phyloP scores from a whole-genome alignment of 2,329 filamentous ascomycete species.

The Talaromyces amestolkiae region DNA sequence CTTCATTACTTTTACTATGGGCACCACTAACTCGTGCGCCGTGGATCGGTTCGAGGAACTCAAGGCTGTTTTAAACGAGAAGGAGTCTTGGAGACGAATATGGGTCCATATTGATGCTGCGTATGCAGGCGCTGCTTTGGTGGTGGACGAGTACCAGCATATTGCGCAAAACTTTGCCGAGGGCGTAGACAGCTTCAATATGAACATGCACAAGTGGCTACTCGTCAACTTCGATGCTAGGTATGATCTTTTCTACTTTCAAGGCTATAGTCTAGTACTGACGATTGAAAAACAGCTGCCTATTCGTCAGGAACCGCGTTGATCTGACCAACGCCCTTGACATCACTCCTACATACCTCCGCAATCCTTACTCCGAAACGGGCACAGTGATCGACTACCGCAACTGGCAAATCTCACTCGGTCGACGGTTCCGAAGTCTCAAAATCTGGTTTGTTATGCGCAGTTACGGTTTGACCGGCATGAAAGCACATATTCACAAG shows the following conservation, averaged over 20 bases:
- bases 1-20: slow-evolving; percentile 78
- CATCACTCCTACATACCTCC: slow-evolving; percentile 77
- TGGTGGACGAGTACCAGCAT: slow-evolving; percentile 76
- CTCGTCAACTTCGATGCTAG: slow-evolving; percentile 84
- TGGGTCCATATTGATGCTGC: slow-evolving; percentile 96
- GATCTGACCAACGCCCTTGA: slow-evolving; percentile 78
- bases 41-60: slow-evolving; percentile 77
- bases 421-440: slow-evolving; percentile 78
- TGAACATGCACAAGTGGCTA: slow-evolving; percentile 98
- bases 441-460: slow-evolving; percentile 96
- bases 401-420: slow-evolving; percentile 95
- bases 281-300: slow-evolving; percentile 54
- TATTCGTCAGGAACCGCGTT: slow-evolving; percentile 72
- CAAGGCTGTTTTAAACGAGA: slow-evolving; percentile 51
- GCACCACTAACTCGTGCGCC: slow-evolving; percentile 84
- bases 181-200: slow-evolving; percentile 81
- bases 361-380: slow-evolving; percentile 74
- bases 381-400: slow-evolving; percentile 91
- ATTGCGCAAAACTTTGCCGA: slow-evolving; percentile 58
- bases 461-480: slow-evolving; percentile 72
- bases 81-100: slow-evolving; percentile 54
- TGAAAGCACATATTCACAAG: slow-evolving; percentile 69
- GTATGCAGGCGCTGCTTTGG: slow-evolving; percentile 81
- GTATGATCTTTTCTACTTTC: slow-evolving; percentile 25
- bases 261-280: background rate